A percentile compares a stretch with the other conserved stretches of the same genome.
Evolutionary conservation across 1,139 yeast genomes (phyloP).

Genomic region (Magnusiomyces fungicola): DNA sequence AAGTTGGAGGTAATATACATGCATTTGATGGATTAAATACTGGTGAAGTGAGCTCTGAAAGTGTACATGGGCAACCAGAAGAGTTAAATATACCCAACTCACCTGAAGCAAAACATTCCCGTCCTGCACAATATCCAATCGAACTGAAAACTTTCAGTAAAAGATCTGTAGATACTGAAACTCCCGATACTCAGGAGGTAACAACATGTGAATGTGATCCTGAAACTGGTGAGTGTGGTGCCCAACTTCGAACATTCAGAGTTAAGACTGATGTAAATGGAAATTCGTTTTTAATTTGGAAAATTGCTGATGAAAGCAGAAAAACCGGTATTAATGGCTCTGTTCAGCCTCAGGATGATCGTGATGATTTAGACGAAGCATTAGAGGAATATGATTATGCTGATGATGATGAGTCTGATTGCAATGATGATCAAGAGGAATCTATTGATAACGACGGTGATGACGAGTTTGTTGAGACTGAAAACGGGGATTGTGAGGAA

Average conservation of each 20-base stretch:
- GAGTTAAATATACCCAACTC: too few relatives aligned
- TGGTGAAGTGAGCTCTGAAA: too few relatives aligned
- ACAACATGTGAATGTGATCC: background rate
- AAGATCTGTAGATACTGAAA: too few relatives aligned
- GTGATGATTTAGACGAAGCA: background rate
- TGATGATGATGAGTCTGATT: too few relatives aligned
- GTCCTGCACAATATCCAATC: too few relatives aligned
- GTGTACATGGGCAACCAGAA: too few relatives aligned
- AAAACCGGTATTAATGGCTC: too few relatives aligned
- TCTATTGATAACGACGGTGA: background rate
- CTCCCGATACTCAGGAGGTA: background rate
- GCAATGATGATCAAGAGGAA: background rate
- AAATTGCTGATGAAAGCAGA: background rate
- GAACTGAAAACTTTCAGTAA: too few relatives aligned
- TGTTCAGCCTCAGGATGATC: background rate
- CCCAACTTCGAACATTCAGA: background rate
- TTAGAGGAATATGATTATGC: constrained; percentile 5
- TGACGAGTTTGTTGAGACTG: background rate
- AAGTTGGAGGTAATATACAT: too few relatives aligned
- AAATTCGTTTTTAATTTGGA: background rate
- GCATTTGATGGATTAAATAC: too few relatives aligned
- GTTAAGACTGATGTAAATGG: background rate
- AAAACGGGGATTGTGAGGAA: background rate
- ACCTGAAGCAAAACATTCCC: too few relatives aligned
- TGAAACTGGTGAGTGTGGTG: background rate